Evolutionary conservation across 116 monocot species (phyloP), one percentile per base, ranked within the genome.

Genomic region (Papilionanthe hybrid): DNA sequence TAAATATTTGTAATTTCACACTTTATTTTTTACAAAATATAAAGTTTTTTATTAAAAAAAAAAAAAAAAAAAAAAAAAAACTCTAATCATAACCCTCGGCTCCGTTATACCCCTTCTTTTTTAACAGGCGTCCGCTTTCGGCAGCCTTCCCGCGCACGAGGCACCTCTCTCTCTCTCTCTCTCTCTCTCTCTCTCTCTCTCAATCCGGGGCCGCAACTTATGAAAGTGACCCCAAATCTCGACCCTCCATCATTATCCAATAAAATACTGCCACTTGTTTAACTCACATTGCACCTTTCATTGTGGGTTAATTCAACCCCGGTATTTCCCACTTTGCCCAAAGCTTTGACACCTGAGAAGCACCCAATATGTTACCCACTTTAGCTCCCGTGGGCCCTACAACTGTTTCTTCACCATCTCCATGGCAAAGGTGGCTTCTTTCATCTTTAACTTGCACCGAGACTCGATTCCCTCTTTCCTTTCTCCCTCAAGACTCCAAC

Each of bases 81-180:
- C 23, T 65, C 22, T 65, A n/a, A 65, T 65, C 27, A 65, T 65
- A 65, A 65, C 23, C 23, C 27, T 25, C 65, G 1, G 25, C 65
- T 65, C 11, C 27, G 25, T 65, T 25, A 23, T 7, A 11, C 65
- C 60, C 9, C 17, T 53, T 13, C 15, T 15, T 53, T 53, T 17
- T 53, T 53, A 53, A 17, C 15, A 4, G 17, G 53, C 17, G 53
- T 53, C 15, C 73, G 43, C 73, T 73, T 73, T 73, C 20, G 19
- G 73, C 73, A 73, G 73, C 73, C 73, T 73, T 73, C 45, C 42
- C 43, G 73, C 43, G 73, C 73, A 73, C 73, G 42, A 43, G 73
- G 73, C 42, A 73, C 9, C 41, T 0, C 43, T 9, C 42, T 23
- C 44, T 37, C 41, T 43, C 73, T n/a, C 73, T 20, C 20, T 37